phyloP scores from a whole-genome alignment of 2,329 filamentous ascomycete species.

The Diaporthe velutina region DNA sequence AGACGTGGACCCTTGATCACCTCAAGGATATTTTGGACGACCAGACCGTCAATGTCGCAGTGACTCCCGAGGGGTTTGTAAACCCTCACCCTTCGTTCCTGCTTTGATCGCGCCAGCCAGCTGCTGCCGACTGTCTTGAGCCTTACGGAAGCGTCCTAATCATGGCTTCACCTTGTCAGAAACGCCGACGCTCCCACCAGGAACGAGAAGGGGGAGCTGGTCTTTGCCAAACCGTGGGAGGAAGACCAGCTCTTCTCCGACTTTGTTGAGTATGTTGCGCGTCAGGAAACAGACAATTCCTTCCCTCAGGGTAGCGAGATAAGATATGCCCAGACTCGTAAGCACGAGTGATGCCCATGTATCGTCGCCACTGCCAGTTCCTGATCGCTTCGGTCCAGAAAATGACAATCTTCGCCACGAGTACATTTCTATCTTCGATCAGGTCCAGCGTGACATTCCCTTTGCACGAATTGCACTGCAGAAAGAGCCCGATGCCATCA shows the following conservation, averaged over 20 bases:
- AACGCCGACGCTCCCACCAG: constrained; percentile 67
- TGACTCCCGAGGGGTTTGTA: constrained; percentile 78
- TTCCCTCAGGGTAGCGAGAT: constrained; percentile 58
- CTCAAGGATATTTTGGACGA: constrained; percentile 67
- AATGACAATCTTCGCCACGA: constrained; percentile 86
- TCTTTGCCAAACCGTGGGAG: constrained; percentile 82
- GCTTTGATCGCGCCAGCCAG: not conserved
- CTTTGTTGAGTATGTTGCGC: constrained; percentile 73
- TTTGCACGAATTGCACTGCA: constrained; percentile 81
- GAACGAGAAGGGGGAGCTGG: constrained; percentile 48
- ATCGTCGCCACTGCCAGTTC: not conserved
- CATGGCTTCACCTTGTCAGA: constrained; percentile 43
- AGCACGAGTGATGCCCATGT: constrained; percentile 45
- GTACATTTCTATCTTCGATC: constrained; percentile 72
- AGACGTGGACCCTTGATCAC: constrained; percentile 73
- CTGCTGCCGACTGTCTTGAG: not conserved
- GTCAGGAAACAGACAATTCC: constrained; percentile 63
- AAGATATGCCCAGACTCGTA: constrained; percentile 82
- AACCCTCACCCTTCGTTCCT: not conserved
- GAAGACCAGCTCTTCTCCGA: constrained; percentile 71
- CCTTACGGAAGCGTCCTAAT: constrained; percentile 12
- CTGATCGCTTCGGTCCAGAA: constrained; percentile 59
- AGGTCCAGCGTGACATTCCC: constrained; percentile 74
- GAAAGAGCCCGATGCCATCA: constrained; percentile 78
- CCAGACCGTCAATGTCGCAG: constrained; percentile 77